Evolutionary conservation across 768 basidiomycete species (phyloP), one percentile per base, ranked within the genome.

Genomic region (Pholiota microspora): DNA sequence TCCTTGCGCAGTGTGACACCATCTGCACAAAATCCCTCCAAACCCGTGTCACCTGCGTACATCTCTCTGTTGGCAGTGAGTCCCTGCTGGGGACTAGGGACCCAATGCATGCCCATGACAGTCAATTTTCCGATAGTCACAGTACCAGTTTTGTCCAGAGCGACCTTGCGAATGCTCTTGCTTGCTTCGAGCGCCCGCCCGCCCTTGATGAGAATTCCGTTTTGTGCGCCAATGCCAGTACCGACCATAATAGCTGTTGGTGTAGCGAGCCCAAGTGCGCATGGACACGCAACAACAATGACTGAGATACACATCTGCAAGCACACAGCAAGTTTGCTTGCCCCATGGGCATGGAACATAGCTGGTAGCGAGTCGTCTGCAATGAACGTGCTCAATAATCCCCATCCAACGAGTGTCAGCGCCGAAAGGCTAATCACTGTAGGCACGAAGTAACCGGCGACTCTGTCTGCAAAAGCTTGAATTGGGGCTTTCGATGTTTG

Each of bases 171-270:
- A 63, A 98, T 85, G 49, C 79, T 77, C 60, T 83, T 85, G 70
- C 93, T 94, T 2, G 92, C 94, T 67, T 99, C 97, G 24, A 99
- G 76, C 2, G 97, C 95, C 12, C 89, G 79, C 1, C 95, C 97
- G 18, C 97, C 95, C 68, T 99, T 99, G 83, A 99, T 98, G 44
- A 99, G 73, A 55, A 99, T 98, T 0, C 97, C 96, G 63, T 98
- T 96, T 74, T 89, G 82, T 7, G 97, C 97, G 1, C 97, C 97
- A 53, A 98, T 85, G 0, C 97, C 97, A 0, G 96, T 98, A 15
- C 97, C 97, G 28, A 98, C 97, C 97, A 98, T 98, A 71, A 98
- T 94, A 2, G 96, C 97, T 0, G 97, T 98, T 0, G 97, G 97
- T 0, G 96, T 98, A 52, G 92, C 92, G 55, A 98, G 79, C 4